phyloP scores from a whole-genome alignment of 2,329 filamentous ascomycete species.

The Ascosphaera apis region DNA sequence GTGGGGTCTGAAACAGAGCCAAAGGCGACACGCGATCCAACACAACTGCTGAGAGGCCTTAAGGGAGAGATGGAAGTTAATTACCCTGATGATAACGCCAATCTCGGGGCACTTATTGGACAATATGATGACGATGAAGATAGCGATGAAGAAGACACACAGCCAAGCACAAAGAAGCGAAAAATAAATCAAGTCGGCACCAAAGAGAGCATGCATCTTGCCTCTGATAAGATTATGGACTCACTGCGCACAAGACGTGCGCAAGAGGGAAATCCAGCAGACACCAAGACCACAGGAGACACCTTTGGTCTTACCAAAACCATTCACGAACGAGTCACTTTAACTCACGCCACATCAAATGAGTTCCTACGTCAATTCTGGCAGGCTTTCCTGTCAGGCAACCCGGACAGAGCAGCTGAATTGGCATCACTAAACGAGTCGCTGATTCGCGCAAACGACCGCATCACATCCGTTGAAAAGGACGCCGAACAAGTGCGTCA shows the following conservation, averaged over 20 bases:
- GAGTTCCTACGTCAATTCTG: slow-evolving; percentile 98
- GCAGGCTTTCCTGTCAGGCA: slow-evolving; percentile 73
- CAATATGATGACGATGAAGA: slow-evolving; percentile 6
- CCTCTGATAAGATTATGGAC: slow-evolving; percentile 32
- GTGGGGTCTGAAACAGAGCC: slow-evolving; percentile 19
- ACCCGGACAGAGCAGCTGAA: slow-evolving; percentile 57
- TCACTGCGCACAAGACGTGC: slow-evolving; percentile 34
- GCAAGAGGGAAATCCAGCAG: slow-evolving; percentile 12
- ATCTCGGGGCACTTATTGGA: slow-evolving; percentile 6
- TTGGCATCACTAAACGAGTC: slow-evolving; percentile 64
- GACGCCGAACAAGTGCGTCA: slow-evolving; percentile 57
- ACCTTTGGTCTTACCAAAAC: slow-evolving; percentile 25
- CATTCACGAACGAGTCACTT: slow-evolving; percentile 38
- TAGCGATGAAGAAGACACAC: slow-evolving; percentile 27
- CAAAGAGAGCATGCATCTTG: slow-evolving; percentile 35
- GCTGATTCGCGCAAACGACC: slow-evolving; percentile 48
- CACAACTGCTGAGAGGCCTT: slow-evolving; percentile 7
- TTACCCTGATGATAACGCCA: slow-evolving; percentile 6
- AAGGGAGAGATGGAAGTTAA: slow-evolving; percentile 6
- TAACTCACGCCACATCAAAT: slow-evolving; percentile 77
- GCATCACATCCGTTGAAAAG: slow-evolving; percentile 58
- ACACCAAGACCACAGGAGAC: slow-evolving; percentile 13
- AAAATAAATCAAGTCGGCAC: slow-evolving; percentile 38
- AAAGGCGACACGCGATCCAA: slow-evolving; percentile 6
- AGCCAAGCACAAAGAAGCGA: slow-evolving; percentile 33